Percentiles rank a stretch among this genome's conserved stretches.
Evolutionary conservation across 2,329 filamentous ascomycete species (phyloP).

Genomic region (Periconia macrospinosa): DNA sequence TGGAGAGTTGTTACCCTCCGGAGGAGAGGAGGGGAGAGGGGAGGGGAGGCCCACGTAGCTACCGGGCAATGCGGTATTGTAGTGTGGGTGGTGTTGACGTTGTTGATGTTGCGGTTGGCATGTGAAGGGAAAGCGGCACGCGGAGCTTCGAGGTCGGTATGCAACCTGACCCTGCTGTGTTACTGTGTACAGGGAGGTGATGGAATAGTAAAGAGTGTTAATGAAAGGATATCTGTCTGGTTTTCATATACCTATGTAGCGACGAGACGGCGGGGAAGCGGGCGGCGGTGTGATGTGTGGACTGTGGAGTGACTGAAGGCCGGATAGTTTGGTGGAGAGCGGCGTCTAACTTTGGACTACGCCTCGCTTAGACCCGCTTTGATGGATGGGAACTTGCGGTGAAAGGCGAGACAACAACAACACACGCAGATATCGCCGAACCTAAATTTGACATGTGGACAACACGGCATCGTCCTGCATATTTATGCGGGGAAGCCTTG

Average conservation of each 20-base stretch:
- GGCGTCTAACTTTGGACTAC: no score
- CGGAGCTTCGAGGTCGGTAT: background rate
- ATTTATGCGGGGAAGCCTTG: no score
- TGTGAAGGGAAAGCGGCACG: background rate
- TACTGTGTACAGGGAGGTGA: background rate
- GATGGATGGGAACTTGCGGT: background rate
- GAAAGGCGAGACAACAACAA: background rate
- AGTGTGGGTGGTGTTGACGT: background rate
- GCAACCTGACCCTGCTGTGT: background rate
- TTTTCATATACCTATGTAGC: no score
- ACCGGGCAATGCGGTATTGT: background rate
- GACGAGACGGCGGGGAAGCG: conserved; percentile 10
- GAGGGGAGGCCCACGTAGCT: background rate
- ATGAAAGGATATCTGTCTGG: background rate
- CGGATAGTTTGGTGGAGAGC: background rate
- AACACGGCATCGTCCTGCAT: no score
- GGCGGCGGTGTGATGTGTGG: conserved; percentile 8
- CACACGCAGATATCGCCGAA: no score
- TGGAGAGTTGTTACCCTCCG: background rate
- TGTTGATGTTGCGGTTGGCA: background rate
- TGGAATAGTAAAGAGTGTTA: background rate
- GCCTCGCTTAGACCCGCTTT: background rate
- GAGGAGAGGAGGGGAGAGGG: background rate
- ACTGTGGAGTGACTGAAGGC: background rate
- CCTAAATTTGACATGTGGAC: no score